Conservation (phyloP, 2,329 filamentous ascomycete genomes). For the Ascochyta fabae region DNA sequence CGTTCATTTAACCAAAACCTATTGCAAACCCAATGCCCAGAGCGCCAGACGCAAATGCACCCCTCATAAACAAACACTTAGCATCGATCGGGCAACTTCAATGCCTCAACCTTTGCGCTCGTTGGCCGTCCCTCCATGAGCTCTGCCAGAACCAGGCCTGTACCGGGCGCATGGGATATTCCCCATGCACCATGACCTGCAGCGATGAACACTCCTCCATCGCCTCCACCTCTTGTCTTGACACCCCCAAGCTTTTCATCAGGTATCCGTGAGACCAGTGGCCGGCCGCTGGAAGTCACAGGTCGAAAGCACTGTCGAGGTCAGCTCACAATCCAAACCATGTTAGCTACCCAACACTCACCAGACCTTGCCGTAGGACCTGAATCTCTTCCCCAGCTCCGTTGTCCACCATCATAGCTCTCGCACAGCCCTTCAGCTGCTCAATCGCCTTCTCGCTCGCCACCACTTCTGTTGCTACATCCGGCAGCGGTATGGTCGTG, state of each 20-base stretch:
- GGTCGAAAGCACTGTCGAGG: conserved; percentile 69
- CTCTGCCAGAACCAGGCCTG: conserved; percentile 73
- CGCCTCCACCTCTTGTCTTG: conserved; percentile 49
- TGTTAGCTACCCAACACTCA: conserved; percentile 22
- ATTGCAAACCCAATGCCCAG: neutral
- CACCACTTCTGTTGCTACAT: conserved; percentile 57
- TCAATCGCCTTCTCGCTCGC: conserved; percentile 58
- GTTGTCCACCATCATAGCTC: conserved; percentile 55
- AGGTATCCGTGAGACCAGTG: conserved; percentile 66
- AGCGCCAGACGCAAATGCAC: conserved; percentile 1
- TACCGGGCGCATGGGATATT: conserved; percentile 63
- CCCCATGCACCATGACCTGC: conserved; percentile 81
- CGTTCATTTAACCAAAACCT: neutral
- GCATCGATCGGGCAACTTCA: conserved; percentile 48
- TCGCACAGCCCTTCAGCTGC: conserved; percentile 58
- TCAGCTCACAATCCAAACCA: neutral
- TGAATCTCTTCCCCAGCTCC: conserved; percentile 61
- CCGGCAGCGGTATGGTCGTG: conserved; percentile 65
- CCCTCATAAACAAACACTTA: neutral
- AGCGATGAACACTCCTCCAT: conserved; percentile 73
- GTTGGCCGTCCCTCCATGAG: conserved; percentile 66
- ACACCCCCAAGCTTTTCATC: conserved; percentile 63
- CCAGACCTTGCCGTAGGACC: conserved; percentile 67
- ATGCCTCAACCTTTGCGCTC: conserved; percentile 65
- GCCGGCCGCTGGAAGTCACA: conserved; percentile 67